Percentiles rank a stretch among this genome's conserved stretches.
Conservation (phyloP, 148 eudicot genomes). For the Linanthus parryae region DNA sequence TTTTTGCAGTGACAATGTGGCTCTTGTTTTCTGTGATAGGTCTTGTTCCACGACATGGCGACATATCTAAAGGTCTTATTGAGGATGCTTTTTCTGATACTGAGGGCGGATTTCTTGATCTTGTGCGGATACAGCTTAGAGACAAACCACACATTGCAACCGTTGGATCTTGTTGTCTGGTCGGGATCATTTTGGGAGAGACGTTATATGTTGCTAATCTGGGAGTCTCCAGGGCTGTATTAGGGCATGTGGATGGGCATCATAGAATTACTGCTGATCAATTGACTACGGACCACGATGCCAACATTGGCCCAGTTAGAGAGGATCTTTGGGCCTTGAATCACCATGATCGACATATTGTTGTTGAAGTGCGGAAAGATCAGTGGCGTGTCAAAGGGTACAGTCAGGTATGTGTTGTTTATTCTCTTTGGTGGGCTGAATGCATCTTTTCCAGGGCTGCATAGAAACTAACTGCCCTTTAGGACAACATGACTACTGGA, state of each 20-base stretch:
- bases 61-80: conserved; percentile 40
- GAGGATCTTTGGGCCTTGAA: conserved; percentile 35
- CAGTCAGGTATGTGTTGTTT: conserved; percentile 58
- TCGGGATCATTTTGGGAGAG: conserved; percentile 45
- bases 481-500: too few relatives aligned
- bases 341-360: conserved; percentile 51
- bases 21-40: conserved; percentile 21
- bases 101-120: conserved; percentile 46
- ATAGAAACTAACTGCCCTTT: too few relatives aligned
- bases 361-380: conserved; percentile 34
- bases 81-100: conserved; percentile 43
- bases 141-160: conserved; percentile 43
- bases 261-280: conserved; percentile 47
- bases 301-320: conserved; percentile 39
- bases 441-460: too few relatives aligned
- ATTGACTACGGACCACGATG: conserved; percentile 62
- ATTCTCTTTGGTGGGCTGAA: neutral
- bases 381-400: conserved; percentile 76
- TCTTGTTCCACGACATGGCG: conserved; percentile 24
- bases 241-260: conserved; percentile 26
- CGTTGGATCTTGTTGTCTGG: conserved; percentile 70
- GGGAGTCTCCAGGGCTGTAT: conserved; percentile 75
- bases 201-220: conserved; percentile 54
- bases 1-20: too few relatives aligned
- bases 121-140: conserved; percentile 27